phyloP scores from a whole-genome alignment of 1,284 basidiomycete genomes.

The Inonotus obliquus region DNA sequence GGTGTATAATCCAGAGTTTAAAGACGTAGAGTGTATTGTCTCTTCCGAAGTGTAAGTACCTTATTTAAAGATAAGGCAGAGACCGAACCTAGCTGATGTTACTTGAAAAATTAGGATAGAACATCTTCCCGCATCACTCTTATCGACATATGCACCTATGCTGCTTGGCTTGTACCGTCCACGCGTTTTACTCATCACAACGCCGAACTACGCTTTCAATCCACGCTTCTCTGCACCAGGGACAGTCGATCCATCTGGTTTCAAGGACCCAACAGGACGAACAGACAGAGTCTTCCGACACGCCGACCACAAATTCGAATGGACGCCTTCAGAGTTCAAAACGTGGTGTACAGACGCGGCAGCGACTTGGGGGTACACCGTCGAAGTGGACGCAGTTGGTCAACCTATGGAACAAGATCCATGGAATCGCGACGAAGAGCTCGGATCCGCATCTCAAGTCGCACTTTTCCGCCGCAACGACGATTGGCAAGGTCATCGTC shows the following conservation, averaged over 20 bases:
- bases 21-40: constrained; percentile 77
- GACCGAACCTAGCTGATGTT: constrained; percentile 27
- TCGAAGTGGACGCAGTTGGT: constrained; percentile 54
- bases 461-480: constrained; percentile 60
- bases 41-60: constrained; percentile 79
- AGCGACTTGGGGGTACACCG: constrained; percentile 70
- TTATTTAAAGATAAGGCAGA: not conserved
- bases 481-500: constrained; percentile 15
- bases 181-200: constrained; percentile 76
- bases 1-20: constrained; percentile 69
- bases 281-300: constrained; percentile 77
- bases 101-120: constrained; percentile 56
- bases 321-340: constrained; percentile 78
- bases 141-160: constrained; percentile 76
- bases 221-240: constrained; percentile 71
- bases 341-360: constrained; percentile 65
- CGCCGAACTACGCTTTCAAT: constrained; percentile 89
- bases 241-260: constrained; percentile 38
- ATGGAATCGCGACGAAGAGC: constrained; percentile 59
- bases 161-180: constrained; percentile 85
- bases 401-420: constrained; percentile 52
- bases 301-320: constrained; percentile 90
- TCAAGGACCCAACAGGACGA: constrained; percentile 68
- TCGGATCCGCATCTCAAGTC: constrained; percentile 70
- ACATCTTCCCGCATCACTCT: constrained; percentile 68